These are phyloP conservation scores for Aspergillus felis DNA, from an alignment of 2,329 filamentous ascomycete genomes.

Conservation along the genomic window DNA sequence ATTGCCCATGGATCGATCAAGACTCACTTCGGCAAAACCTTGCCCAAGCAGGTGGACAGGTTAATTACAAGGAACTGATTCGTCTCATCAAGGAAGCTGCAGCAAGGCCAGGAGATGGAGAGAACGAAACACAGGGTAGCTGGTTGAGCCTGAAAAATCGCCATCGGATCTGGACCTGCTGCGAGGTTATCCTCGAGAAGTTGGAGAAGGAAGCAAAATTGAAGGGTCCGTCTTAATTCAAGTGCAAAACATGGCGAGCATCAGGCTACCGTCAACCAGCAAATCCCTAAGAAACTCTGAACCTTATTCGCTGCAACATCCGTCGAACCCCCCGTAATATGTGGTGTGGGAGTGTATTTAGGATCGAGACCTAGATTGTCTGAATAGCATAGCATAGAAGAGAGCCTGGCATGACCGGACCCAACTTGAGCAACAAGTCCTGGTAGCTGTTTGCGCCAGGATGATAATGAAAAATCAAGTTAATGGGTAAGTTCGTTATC, in stretches of 20 bases:
- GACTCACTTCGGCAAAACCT: not conserved
- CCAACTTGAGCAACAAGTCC: too few species aligned
- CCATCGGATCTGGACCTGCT: slow-evolving; percentile 5
- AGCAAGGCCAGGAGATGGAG: not conserved
- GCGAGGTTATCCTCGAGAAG: slow-evolving; percentile 6
- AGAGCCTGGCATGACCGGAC: too few species aligned
- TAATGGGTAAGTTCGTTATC: too few species aligned
- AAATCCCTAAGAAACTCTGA: not conserved
- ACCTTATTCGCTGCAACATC: not conserved
- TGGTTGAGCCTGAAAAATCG: not conserved
- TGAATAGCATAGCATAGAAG: not conserved
- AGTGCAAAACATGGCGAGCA: not conserved
- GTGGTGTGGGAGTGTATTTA: not conserved
- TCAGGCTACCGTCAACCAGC: not conserved
- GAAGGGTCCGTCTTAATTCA: not conserved
- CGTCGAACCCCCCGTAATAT: not conserved
- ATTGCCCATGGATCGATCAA: slow-evolving; percentile 1
- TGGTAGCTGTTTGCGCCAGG: too few species aligned
- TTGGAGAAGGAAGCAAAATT: slow-evolving; percentile 1
- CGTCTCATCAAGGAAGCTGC: not conserved
- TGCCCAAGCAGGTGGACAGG: not conserved
- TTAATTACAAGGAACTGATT: not conserved
- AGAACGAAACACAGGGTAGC: not conserved
- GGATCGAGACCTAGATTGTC: not conserved
- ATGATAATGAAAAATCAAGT: too few species aligned